Base-by-base conservation (phyloP, 1,139 yeast genomes). In the Sugiyamaella novakii region DNA sequence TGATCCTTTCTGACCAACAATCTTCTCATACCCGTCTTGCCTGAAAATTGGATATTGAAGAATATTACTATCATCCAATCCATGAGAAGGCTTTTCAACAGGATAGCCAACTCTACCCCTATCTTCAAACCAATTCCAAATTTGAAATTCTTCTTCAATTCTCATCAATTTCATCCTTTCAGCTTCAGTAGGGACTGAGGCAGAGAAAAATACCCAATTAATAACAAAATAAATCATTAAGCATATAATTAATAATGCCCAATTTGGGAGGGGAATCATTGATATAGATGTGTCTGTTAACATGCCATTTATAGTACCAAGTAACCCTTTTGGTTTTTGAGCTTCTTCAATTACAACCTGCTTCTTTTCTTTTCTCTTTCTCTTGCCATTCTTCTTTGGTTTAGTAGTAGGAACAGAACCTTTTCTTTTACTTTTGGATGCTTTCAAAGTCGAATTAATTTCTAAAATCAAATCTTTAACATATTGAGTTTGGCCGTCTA, bases 401-500 rank as follows among this genome's bases (percentile, higher is more conserved):
- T 38, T 34, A 17, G 45, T 30, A 17, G 33, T 41, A 17, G 45
- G 36, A 25, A 10, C 43, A n/a, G 30, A 31, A 4, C 35, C 29
- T 36, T 37, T 46, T 31, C 64, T 64, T 56, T 68, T 69, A 47
- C 66, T 66, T 59, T 60, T 68, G 49, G 62, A 58, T 55, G 54
- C 57, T 48, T 66, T 56, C 19, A 83, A 66, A 12, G 77, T 69
- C 3, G 71, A 73, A 57, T 78, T 80, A 36, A 91, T 59, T 46
- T 81, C 84, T n/a, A 74, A 77, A 5, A 80, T 70, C 63, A 89
- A 63, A 1, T 77, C 70, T 50, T 77, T 79, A 70, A 85, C 77
- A 14, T 86, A 78, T 15, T 81, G 83, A 59, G 80, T 80, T 66
- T 94, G 98, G 0, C 98, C 99, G 49, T 87, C 95, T 48, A 85